These are phyloP conservation scores for Penicillium nordicum DNA, from an alignment of 2,329 filamentous ascomycete genomes.

Conservation along the genomic window DNA sequence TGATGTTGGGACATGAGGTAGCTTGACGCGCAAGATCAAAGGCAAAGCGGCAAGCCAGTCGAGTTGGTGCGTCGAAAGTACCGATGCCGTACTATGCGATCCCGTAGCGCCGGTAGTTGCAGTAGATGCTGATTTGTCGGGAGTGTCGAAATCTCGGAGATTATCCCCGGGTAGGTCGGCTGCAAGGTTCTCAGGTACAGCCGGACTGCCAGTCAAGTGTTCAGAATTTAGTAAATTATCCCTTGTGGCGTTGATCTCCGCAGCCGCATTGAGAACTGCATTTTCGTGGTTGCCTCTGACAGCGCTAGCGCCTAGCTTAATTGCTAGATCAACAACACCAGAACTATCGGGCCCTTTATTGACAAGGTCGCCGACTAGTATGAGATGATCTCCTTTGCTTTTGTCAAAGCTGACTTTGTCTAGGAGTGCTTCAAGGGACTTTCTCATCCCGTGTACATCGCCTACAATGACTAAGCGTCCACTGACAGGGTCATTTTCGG, in stretches of 20 bases:
- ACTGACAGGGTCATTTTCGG: slow-evolving; percentile 1
- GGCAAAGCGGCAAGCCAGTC: slow-evolving; percentile 22
- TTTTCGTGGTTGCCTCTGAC: slow-evolving; percentile 27
- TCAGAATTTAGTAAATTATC: background rate
- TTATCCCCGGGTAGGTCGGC: background rate
- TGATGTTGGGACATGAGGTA: slow-evolving; percentile 7
- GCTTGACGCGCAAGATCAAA: slow-evolving; percentile 18
- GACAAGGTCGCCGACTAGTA: slow-evolving; percentile 20
- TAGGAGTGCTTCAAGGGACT: slow-evolving; percentile 16
- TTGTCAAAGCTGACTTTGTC: slow-evolving; percentile 15
- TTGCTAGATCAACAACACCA: slow-evolving; percentile 21
- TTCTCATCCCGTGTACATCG: slow-evolving; percentile 22
- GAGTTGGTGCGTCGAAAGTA: slow-evolving; percentile 13
- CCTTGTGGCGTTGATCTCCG: slow-evolving; percentile 6
- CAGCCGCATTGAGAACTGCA: slow-evolving; percentile 21
- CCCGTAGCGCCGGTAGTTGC: background rate
- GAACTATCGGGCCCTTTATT: slow-evolving; percentile 24
- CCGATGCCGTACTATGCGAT: slow-evolving; percentile 10
- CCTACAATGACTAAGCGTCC: slow-evolving; percentile 21
- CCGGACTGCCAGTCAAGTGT: background rate
- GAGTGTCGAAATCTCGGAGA: background rate
- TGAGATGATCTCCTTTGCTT: slow-evolving; percentile 19
- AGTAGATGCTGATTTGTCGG: background rate
- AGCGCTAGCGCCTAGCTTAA: slow-evolving; percentile 21
- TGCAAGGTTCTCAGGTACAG: background rate